Evolutionary conservation across 208 protist species (phyloP), one percentile per base, ranked within the genome.

Genomic region (Acanthamoeba castellanii): DNA sequence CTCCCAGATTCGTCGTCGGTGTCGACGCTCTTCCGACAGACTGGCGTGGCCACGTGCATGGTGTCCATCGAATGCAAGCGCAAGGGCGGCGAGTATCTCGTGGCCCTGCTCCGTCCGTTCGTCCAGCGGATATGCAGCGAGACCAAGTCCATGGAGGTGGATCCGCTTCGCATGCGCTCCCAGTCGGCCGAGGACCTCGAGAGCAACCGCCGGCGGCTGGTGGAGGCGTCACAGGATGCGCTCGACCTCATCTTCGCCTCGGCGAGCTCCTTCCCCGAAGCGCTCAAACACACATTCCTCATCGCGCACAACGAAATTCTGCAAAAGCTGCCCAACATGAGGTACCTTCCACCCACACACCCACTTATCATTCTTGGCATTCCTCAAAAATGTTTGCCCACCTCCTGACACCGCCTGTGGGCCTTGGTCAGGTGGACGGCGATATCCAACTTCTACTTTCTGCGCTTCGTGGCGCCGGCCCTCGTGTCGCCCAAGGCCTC

Each of bases 391-490:
- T 27, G 45, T 57, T 57, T 18, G 14, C 16, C 52, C 52, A 1
- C 16, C 52, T 59, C 11, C 55, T 22, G 55, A 22, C 55, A 59
- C 55, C 50, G 16, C 52, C 13, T 57, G 52, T 59, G 52, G 52
- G 2, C 37, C 2, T 34, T 45, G 22, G 13, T 47, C 45, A 81
- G 89, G 42, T 81, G 66, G 57, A 59, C 89, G 37, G 68, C 52
- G 45, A 78, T 93, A 20, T 81, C 64, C 3, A 93, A 93, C 47
- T 93, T 93, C 72, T 93, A 93, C 81, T 93, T 93, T 30, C 64
- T 93, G 30, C 89, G 89, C 22, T 93, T 93, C 47, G 52, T 93
- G 27, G 89, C 89, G 0, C 89, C 89, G 45, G 89, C 89, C 22
- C 89, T 93, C 8, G 89, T 93, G 11, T 93, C 89, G n/a, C 89